These are phyloP conservation scores for Gomphus sp. DNA, from an alignment of 1,284 basidiomycete genomes.

Conservation along the genomic window DNA sequence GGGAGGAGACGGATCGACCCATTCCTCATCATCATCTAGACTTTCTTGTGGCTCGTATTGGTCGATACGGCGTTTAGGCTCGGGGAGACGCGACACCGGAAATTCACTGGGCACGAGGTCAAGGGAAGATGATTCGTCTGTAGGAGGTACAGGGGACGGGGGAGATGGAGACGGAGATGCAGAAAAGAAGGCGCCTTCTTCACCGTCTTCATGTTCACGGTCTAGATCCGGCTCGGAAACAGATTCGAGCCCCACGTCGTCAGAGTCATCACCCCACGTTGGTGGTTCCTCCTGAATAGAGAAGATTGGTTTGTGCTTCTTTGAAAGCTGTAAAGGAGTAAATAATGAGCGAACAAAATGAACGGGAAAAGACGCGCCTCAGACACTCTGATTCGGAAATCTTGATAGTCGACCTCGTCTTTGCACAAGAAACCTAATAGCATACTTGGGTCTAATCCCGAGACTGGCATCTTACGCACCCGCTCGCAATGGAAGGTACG, in stretches of 20 bases:
- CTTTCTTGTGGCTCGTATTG: neutral
- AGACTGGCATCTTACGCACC: conserved; percentile 87
- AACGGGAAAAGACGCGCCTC: conserved; percentile 41
- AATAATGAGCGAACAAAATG: conserved; percentile 10
- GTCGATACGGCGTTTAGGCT: neutral
- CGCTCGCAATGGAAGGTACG: conserved; percentile 91
- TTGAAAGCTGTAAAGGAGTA: conserved; percentile 24
- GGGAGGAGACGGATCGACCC: conserved; percentile 12
- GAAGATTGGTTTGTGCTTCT: conserved; percentile 71
- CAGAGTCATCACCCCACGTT: conserved; percentile 64
- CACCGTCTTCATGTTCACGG: conserved; percentile 17
- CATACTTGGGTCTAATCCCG: conserved; percentile 95
- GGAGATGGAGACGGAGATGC: conserved; percentile 12
- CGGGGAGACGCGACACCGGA: neutral
- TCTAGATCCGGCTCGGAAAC: conserved; percentile 67
- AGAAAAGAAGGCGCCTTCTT: conserved; percentile 13
- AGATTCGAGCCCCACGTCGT: conserved; percentile 73
- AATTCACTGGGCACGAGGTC: neutral
- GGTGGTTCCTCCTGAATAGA: conserved; percentile 81
- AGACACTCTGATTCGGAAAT: conserved; percentile 65
- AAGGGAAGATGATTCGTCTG: conserved; percentile 8
- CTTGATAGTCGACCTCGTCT: conserved; percentile 76
- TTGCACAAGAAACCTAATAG: conserved; percentile 85
- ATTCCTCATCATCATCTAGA: conserved; percentile 13
- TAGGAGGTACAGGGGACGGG: conserved; percentile 5